These are phyloP conservation scores for Citrus australasica DNA, from an alignment of 345 rosid genomes.

Conservation along the genomic window DNA sequence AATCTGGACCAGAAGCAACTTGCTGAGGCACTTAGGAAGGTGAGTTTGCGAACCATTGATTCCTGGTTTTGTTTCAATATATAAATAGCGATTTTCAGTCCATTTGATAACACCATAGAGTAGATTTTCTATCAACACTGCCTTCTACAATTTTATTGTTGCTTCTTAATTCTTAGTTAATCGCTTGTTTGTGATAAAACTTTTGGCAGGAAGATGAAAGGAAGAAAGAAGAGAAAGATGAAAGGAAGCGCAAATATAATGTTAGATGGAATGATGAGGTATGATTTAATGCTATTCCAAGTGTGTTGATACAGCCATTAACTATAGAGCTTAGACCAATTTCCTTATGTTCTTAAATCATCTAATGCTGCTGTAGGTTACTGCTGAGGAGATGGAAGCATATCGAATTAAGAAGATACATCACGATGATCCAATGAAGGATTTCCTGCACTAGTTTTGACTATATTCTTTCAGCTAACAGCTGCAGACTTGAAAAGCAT, in stretches of 20 bases:
- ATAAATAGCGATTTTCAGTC: not conserved
- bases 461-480: not conserved
- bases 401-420: conserved; percentile 50
- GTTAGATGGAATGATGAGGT: conserved; percentile 44
- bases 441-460: conserved; percentile 29
- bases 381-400: conserved; percentile 58
- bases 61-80: not conserved
- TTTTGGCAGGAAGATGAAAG: conserved; percentile 41
- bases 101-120: not conserved
- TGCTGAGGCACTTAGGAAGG: conserved; percentile 51
- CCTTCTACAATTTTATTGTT: not conserved
- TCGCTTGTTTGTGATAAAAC: not conserved
- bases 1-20: conserved; percentile 45
- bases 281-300: not conserved
- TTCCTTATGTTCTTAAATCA: not conserved
- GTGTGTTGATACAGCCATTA: not conserved
- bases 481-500: not conserved
- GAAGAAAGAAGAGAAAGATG: conserved; percentile 49
- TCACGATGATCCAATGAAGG: conserved; percentile 57
- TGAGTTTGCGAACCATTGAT: conserved; percentile 2
- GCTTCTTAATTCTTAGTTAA: not conserved
- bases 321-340: not conserved
- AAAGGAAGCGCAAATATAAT: conserved; percentile 53
- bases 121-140: not conserved
- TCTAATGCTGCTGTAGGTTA: conserved; percentile 23